These are phyloP conservation scores for Emmonsiellopsis sp. DNA, from an alignment of 2,329 filamentous ascomycete species.

Conservation along the genomic window DNA sequence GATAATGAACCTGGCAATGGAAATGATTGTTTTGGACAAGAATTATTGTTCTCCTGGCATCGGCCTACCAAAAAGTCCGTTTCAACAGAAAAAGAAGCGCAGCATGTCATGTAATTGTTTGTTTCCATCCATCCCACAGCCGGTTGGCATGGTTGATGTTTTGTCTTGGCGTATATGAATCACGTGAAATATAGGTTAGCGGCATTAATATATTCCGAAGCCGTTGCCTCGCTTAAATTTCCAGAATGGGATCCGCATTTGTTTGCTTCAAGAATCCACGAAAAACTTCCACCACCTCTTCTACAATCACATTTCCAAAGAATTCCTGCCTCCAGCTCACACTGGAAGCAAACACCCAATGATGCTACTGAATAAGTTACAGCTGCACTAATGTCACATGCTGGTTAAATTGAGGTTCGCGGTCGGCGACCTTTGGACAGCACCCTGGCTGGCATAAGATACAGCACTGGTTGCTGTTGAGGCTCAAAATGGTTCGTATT, in stretches of 20 bases:
- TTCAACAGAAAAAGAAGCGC: too few species aligned
- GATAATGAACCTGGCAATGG: too few species aligned
- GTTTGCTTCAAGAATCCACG: background rate
- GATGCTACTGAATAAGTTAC: background rate
- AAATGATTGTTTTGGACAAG: too few species aligned
- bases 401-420: too few species aligned
- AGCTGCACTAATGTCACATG: background rate
- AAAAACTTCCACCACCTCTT: background rate
- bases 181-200: background rate
- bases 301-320: background rate
- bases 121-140: background rate
- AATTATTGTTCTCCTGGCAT: too few species aligned
- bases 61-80: too few species aligned
- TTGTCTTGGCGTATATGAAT: background rate
- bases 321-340: too few species aligned
- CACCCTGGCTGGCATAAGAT: background rate
- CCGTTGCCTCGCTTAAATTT: background rate
- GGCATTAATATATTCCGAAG: background rate
- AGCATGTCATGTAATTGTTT: too few species aligned
- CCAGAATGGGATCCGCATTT: background rate
- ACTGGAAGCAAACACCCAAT: too few species aligned
- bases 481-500: background rate
- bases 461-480: background rate
- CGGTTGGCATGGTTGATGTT: background rate
- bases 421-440: background rate